Percentiles rank a stretch among this genome's conserved stretches.
These are phyloP conservation scores for Symbiotaphrina buchneri DNA, from an alignment of 495 filamentous ascomycete genomes.

Conservation along the genomic window DNA sequence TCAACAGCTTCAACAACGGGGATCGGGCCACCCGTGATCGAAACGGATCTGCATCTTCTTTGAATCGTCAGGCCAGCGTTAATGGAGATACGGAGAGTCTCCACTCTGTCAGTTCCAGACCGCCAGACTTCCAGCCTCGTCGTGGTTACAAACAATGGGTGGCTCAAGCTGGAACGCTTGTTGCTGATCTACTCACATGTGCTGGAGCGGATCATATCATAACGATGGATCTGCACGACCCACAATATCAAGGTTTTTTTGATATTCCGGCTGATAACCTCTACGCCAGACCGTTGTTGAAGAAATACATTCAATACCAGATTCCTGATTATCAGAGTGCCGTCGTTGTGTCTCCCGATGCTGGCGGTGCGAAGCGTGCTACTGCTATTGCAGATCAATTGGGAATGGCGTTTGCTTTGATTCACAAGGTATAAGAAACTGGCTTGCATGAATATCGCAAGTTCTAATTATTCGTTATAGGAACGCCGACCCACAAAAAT, in stretches of 20 bases:
- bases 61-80: too few species aligned
- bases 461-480: conserved; percentile 21
- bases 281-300: conserved; percentile 68
- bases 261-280: conserved; percentile 96
- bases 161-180: conserved; percentile 85
- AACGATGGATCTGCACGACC: conserved; percentile 93
- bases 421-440: conserved; percentile 62
- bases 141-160: conserved; percentile 98
- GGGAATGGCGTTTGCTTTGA: conserved; percentile 82
- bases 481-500: conserved; percentile 92
- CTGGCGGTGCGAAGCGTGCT: conserved; percentile 86
- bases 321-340: conserved; percentile 74
- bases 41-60: too few species aligned
- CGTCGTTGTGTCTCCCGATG: conserved; percentile 90
- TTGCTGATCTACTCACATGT: conserved; percentile 85
- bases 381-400: conserved; percentile 92
- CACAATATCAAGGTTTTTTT: conserved; percentile 97
- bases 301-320: conserved; percentile 71
- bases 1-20: too few species aligned
- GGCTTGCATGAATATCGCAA: background rate
- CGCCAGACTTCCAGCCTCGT: conserved; percentile 64
- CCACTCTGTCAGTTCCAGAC: too few species aligned
- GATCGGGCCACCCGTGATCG: too few species aligned
- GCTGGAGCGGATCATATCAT: conserved; percentile 93
- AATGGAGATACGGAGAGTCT: too few species aligned